Percentiles rank a stretch among this genome's conserved stretches.
Conservation (phyloP, 1,139 yeast genomes). For the Taphrina pruni region DNA sequence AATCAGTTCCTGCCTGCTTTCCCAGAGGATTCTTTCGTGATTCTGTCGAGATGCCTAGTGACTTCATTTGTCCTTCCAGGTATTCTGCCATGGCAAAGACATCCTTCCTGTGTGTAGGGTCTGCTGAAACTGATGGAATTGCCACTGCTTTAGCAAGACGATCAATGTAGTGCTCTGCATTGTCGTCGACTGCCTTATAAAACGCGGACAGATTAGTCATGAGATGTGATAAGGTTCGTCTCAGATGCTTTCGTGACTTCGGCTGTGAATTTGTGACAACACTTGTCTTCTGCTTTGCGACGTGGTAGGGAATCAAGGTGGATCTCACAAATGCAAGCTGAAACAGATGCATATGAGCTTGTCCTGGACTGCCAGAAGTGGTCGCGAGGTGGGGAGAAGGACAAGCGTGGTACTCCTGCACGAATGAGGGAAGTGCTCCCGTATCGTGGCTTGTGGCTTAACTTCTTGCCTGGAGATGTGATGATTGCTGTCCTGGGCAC, state of each 20-base stretch:
- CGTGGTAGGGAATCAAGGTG: too few relatives aligned
- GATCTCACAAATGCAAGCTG: too few relatives aligned
- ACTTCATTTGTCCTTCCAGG: conserved; percentile 68
- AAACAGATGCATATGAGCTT: too few relatives aligned
- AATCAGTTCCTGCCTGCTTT: conserved; percentile 76
- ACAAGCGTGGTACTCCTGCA: not conserved
- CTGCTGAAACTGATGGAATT: conserved; percentile 93
- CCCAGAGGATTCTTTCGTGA: conserved; percentile 74
- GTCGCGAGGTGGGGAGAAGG: too few relatives aligned
- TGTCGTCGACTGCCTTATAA: conserved; percentile 29
- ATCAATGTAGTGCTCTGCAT: conserved; percentile 48
- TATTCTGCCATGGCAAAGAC: conserved; percentile 86
- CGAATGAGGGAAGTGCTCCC: not conserved
- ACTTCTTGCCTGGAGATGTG: not conserved
- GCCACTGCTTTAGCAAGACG: conserved; percentile 77
- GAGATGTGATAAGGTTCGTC: too few relatives aligned
- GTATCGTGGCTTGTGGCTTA: not conserved
- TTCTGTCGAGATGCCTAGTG: conserved; percentile 75
- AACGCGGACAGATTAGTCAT: conserved; percentile 16
- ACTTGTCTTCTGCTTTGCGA: too few relatives aligned
- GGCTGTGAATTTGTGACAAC: too few relatives aligned
- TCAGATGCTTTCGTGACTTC: not conserved
- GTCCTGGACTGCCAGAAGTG: too few relatives aligned
- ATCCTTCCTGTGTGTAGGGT: conserved; percentile 81
- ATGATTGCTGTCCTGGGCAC: too few relatives aligned